Evolutionary conservation across 2,329 filamentous ascomycete genomes (phyloP).

Genomic region (Pseudogymnoascus sp.): DNA sequence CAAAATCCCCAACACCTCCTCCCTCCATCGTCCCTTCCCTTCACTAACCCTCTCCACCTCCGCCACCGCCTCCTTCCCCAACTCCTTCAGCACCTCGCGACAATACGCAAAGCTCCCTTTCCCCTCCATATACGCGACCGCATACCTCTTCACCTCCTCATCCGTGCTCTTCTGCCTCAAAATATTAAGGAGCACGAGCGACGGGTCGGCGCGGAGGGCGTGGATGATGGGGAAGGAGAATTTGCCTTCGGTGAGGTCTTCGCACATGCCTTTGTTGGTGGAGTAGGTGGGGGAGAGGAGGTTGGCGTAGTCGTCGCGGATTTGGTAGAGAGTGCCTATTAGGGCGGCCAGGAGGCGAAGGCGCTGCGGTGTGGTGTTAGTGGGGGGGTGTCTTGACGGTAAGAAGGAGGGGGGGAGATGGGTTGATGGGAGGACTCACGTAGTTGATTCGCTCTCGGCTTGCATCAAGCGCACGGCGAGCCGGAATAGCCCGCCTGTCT

Average conservation of each 20-base stretch:
- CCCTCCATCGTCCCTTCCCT: constrained; percentile 47
- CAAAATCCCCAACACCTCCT: constrained; percentile 58
- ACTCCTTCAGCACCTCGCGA: constrained; percentile 55
- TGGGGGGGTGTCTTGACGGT: not conserved
- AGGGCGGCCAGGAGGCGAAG: constrained; percentile 77
- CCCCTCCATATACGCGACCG: constrained; percentile 81
- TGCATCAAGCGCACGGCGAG: constrained; percentile 85
- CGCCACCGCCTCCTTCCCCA: constrained; percentile 57
- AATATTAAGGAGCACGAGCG: constrained; percentile 82
- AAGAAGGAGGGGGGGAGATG: constrained; percentile 10
- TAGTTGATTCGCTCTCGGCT: constrained; percentile 51
- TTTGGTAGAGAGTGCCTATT: constrained; percentile 82
- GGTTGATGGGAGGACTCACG: constrained; percentile 27
- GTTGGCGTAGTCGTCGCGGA: constrained; percentile 91
- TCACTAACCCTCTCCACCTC: constrained; percentile 60
- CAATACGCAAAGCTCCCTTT: constrained; percentile 90
- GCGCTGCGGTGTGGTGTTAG: constrained; percentile 39
- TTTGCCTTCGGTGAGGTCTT: constrained; percentile 95
- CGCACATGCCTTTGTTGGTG: constrained; percentile 86
- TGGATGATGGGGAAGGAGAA: constrained; percentile 96
- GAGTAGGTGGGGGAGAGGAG: constrained; percentile 69
- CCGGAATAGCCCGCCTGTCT: constrained; percentile 81
- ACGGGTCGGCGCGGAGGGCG: constrained; percentile 73
- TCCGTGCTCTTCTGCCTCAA: constrained; percentile 83
- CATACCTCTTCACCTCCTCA: constrained; percentile 84